Conservation (phyloP, 495 filamentous ascomycete species). For the Physcia stellaris region DNA sequence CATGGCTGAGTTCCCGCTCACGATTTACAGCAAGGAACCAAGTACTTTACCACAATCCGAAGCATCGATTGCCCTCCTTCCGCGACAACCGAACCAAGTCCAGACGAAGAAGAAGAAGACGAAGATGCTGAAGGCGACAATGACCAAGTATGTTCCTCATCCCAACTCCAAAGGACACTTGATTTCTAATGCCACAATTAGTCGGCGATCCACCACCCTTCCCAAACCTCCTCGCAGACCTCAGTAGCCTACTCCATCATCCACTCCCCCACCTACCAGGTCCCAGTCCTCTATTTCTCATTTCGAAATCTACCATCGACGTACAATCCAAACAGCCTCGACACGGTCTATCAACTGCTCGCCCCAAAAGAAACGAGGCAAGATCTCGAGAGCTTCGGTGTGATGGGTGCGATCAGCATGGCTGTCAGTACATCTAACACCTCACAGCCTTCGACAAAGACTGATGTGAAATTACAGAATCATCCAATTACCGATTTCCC, state of each 20-base stretch:
- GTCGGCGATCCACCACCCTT: slow-evolving; percentile 26
- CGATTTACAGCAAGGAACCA: too few relatives aligned
- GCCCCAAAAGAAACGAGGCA: slow-evolving; percentile 50
- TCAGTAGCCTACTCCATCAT: slow-evolving; percentile 40
- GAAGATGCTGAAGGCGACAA: slow-evolving; percentile 27
- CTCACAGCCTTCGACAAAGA: slow-evolving; percentile 10
- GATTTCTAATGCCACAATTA: slow-evolving; percentile 15
- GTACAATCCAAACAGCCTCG: slow-evolving; percentile 46
- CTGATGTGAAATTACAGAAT: slow-evolving; percentile 45
- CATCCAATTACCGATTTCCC: slow-evolving; percentile 64
- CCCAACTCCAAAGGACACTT: slow-evolving; percentile 1
- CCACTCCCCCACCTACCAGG: slow-evolving; percentile 34
- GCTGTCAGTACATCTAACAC: slow-evolving; percentile 41
- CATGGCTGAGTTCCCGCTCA: too few relatives aligned
- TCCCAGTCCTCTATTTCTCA: slow-evolving; percentile 38
- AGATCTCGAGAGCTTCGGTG: slow-evolving; percentile 41
- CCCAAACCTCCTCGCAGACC: slow-evolving; percentile 16
- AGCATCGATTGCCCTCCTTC: background rate
- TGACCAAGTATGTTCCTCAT: slow-evolving; percentile 24
- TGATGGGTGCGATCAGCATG: slow-evolving; percentile 63
- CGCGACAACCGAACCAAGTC: too few relatives aligned
- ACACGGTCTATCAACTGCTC: slow-evolving; percentile 53
- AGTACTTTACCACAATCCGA: too few relatives aligned
- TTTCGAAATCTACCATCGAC: slow-evolving; percentile 47
- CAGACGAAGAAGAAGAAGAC: slow-evolving; percentile 11